A percentile compares a stretch with the other conserved stretches of the same genome.
phyloP scores from a whole-genome alignment of 805 yeast species.

The Kodamaea laetipori region DNA sequence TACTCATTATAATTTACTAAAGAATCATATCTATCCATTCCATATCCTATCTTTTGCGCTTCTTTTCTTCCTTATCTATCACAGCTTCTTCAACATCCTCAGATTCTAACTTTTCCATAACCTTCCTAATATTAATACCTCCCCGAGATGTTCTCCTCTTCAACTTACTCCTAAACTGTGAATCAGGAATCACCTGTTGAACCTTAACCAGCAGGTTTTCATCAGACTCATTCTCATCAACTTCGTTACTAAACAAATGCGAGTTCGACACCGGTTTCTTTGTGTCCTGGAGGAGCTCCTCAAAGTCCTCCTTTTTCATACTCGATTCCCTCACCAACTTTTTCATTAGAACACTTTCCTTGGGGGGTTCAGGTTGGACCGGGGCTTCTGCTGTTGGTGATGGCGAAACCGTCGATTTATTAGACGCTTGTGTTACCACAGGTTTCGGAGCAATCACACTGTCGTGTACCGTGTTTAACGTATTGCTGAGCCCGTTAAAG shows the following conservation, averaged over 20 bases:
- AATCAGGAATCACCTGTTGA: constrained; percentile 8
- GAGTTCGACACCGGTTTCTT: constrained; percentile 33
- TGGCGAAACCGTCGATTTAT: constrained; percentile 11
- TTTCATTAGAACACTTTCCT: constrained; percentile 35
- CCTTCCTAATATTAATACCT: constrained; percentile 24
- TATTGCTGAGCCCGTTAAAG: constrained; percentile 34
- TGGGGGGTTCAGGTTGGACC: neutral
- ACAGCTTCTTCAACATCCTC: constrained; percentile 8
- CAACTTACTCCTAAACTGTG: constrained; percentile 14
- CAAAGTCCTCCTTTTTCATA: constrained; percentile 34
- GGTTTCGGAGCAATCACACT: constrained; percentile 7
- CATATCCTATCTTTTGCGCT: constrained; percentile 3
- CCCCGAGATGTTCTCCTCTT: constrained; percentile 33
- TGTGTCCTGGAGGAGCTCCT: constrained; percentile 34
- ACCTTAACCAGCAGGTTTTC: constrained; percentile 16
- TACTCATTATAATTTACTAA: too few species aligned
- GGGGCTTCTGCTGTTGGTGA: constrained; percentile 9
- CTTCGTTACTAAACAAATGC: constrained; percentile 45
- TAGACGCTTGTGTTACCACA: too few species aligned
- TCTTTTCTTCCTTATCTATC: constrained; percentile 6
- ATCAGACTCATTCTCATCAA: constrained; percentile 25
- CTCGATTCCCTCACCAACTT: constrained; percentile 38
- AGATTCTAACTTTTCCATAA: constrained; percentile 10
- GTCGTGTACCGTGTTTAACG: constrained; percentile 31
- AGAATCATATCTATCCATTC: neutral